phyloP scores from a whole-genome alignment of 163 green algal species.

The Chloroidium sp. region DNA sequence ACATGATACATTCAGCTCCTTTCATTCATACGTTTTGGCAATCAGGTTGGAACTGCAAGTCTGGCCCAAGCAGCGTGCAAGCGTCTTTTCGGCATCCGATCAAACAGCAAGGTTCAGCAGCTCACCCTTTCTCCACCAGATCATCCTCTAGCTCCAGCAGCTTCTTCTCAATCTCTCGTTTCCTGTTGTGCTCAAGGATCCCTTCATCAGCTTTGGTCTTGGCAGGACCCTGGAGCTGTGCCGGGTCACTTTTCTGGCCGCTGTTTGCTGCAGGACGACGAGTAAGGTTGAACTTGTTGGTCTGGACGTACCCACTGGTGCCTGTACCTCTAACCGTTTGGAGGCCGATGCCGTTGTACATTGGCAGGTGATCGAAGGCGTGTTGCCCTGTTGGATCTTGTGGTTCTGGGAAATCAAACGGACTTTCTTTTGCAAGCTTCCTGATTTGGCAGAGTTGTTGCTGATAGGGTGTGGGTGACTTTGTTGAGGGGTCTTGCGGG shows the following conservation, averaged over 20 bases:
- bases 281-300: slow-evolving; percentile 90
- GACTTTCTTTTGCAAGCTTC: not conserved
- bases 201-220: slow-evolving; percentile 68
- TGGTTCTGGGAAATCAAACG: not conserved
- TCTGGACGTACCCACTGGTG: slow-evolving; percentile 90
- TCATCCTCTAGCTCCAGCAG: slow-evolving; percentile 62
- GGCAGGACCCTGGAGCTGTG: slow-evolving; percentile 12
- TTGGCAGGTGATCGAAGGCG: slow-evolving; percentile 18
- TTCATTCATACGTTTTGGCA: not conserved
- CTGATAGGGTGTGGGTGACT: not conserved
- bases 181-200: slow-evolving; percentile 90
- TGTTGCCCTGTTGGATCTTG: not conserved
- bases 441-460: not conserved
- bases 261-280: slow-evolving; percentile 17
- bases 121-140: slow-evolving; percentile 72
- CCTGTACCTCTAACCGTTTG: slow-evolving; percentile 78
- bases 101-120: no score
- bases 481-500: not conserved
- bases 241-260: slow-evolving; percentile 9
- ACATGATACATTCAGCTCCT: not conserved
- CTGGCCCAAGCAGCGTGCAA: no score
- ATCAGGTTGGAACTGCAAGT: no score
- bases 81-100: no score
- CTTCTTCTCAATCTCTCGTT: slow-evolving; percentile 88
- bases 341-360: slow-evolving; percentile 95